Evolutionary conservation across 495 filamentous ascomycete species (phyloP), one percentile per base, ranked within the genome.

Genomic region (Penicillium coprophilum): DNA sequence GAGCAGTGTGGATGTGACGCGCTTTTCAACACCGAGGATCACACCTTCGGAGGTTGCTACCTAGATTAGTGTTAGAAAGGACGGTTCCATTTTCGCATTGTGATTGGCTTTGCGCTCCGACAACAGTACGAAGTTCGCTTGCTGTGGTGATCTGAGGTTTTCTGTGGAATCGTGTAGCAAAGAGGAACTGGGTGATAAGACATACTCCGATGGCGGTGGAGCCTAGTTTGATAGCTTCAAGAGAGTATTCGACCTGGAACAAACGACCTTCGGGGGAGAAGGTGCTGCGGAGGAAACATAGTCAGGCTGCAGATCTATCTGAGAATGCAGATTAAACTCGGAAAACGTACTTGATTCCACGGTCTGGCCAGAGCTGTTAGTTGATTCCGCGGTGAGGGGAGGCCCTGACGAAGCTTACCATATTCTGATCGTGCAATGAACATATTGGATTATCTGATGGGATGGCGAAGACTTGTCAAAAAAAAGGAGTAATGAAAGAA

Each of bases 351-450:
- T 97, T 98, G 85, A 97, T 96, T 69, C 94, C 95, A 76, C 95
- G 95, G 80, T 98, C 94, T 98, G 64, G 56, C 17, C 59, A 59
- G 53, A 66, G 57, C 64, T 59, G 67, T 68, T 61, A 71, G 71
- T 64, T 58, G 60, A 67, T 69, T 59, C 61, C 46, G 65, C 53
- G 57, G 50, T 53, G 56, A 63, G 63, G 57, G 58, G 58, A 54
- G 54, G 55, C 40, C 50, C 56, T 53, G 53, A 56, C 39, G 50
- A 53, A 76, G 67, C 85, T 80, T 81, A 96, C 94, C 94, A 79
- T 98, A 98, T 94, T 98, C 94, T 74, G 93, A 97, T 74, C 95
- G 88, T 80, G 94, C 94, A 81, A 98, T 97, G 85, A 98, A 98
- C 94, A 97, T 97, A 62, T 78, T 92, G 86, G 56, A 36, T 50